Conservation (phyloP, 345 rosid species). For the Brassica incana region DNA sequence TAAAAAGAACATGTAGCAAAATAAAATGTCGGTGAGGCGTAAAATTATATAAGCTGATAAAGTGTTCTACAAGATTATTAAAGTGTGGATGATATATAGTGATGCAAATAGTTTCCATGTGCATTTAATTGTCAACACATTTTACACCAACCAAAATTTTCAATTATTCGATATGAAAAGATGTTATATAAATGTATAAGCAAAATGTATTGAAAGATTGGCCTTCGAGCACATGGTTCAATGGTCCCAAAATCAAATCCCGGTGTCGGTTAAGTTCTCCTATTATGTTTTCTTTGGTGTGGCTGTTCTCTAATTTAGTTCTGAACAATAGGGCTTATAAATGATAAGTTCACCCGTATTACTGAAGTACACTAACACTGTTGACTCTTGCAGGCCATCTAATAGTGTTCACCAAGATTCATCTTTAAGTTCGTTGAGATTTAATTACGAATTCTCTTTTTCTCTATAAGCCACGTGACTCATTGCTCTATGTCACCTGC, state of each 20-base stretch:
- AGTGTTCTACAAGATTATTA: background rate
- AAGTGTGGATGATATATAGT: constrained; percentile 11
- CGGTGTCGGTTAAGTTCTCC: constrained; percentile 25
- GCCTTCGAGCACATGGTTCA: constrained; percentile 31
- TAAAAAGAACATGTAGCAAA: background rate
- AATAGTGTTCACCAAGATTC: constrained; percentile 29
- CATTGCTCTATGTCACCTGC: background rate
- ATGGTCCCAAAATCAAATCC: constrained; percentile 37
- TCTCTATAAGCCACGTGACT: constrained; percentile 21
- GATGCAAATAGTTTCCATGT: constrained; percentile 31
- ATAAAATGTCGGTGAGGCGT: constrained; percentile 25
- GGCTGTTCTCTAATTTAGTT: background rate
- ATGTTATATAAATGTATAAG: background rate
- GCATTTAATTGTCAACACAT: constrained; percentile 28
- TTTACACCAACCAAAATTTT: constrained; percentile 24
- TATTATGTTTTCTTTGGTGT: constrained; percentile 15
- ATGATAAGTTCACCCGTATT: constrained; percentile 10
- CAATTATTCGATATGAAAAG: background rate
- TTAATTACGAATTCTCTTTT: constrained; percentile 21
- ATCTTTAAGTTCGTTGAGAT: constrained; percentile 26
- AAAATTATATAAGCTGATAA: background rate
- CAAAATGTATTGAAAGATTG: constrained; percentile 13
- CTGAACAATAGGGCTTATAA: background rate
- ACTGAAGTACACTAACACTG: constrained; percentile 33
- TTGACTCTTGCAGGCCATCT: constrained; percentile 12